Base-by-base conservation (phyloP, 148 eudicot species). In the Camellia sinensis region DNA sequence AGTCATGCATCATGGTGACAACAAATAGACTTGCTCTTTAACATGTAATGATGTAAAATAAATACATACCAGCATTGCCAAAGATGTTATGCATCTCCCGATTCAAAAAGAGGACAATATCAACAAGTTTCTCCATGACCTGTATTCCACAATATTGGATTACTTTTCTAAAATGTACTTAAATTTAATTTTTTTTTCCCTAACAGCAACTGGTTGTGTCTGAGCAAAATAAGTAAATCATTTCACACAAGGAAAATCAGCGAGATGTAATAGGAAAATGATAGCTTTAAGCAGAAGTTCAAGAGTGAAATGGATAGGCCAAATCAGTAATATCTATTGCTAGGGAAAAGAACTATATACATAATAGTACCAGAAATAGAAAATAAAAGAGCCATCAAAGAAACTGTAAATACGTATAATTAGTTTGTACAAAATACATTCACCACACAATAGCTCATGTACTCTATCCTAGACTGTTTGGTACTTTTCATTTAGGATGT, bases 121-220 rank as follows among this genome's bases (percentile, higher is more conserved):
- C 94, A 62, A 85, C 92, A 75, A 91, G 94, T 79, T 87, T 89
- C 85, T 81, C 92, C 91, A 91, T 88, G 60, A 91, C 87, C 91
- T 89, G 86, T 44, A 56, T 46, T 66, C 37, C 78, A 79, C 41
- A 57, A 72, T 54, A 22, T 9, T 21, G 46, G 53, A 48, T 69
- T 59, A 48, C 75, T 69, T 19, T 50, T 4, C 74, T 76, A 18
- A 71, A 80, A 69, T 52, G 74, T 52, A 44, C 65, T 67, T 52
- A 2, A 71, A 60, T 52, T 11, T 5, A 17, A 63, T 3, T 21
- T 4, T 0, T 59, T 0, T 59, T 21, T 59, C 5, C 74, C 67
- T 60, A 73, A 37, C 7, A 73, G 76, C 15, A 53, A 54, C 11
- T 6, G 7, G 21, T 71, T 29, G 54, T 71, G 15, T 54, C 43